A percentile compares a stretch with the other conserved stretches of the same genome.
phyloP scores from a whole-genome alignment of 1,284 basidiomycete species.

The Austroboletus novae-zelandiae region DNA sequence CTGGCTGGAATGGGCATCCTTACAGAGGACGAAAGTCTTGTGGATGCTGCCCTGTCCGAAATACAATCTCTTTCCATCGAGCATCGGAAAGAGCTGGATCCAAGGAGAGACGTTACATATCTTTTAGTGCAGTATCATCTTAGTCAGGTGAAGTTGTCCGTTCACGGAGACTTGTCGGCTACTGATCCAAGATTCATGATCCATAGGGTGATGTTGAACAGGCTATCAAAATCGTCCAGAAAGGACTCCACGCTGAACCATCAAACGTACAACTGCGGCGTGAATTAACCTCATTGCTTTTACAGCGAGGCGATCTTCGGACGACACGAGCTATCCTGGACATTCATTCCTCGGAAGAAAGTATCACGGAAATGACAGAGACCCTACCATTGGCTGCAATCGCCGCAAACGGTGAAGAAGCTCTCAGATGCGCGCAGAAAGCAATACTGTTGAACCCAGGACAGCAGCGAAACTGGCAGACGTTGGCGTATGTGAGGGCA shows the following conservation, averaged over 20 bases:
- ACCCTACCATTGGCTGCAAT: constrained; percentile 46
- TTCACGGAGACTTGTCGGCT: background rate
- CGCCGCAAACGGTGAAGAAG: constrained; percentile 33
- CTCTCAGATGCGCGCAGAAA: constrained; percentile 54
- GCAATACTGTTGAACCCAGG: constrained; percentile 69
- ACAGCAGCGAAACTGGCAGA: constrained; percentile 55
- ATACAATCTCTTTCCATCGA: constrained; percentile 67
- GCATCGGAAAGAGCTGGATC: constrained; percentile 62
- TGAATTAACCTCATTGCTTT: constrained; percentile 50
- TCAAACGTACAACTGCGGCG: constrained; percentile 45
- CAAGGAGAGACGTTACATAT: constrained; percentile 60
- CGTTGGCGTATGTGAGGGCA: constrained; percentile 53
- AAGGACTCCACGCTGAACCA: constrained; percentile 57
- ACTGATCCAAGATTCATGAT: constrained; percentile 2
- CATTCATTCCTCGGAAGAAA: constrained; percentile 28
- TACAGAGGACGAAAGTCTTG: constrained; percentile 72
- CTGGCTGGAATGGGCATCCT: constrained; percentile 87
- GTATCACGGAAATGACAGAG: constrained; percentile 32
- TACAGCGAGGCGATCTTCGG: constrained; percentile 46
- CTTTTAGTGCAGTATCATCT: constrained; percentile 68
- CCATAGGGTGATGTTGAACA: constrained; percentile 47
- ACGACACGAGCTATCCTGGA: constrained; percentile 41
- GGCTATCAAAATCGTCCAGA: constrained; percentile 55
- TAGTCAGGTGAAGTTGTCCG: constrained; percentile 48
- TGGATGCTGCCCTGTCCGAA: constrained; percentile 87